Evolutionary conservation across 495 filamentous ascomycete species (phyloP), one percentile per base, ranked within the genome.

Genomic region (Penicillium psychrofluorescens): DNA sequence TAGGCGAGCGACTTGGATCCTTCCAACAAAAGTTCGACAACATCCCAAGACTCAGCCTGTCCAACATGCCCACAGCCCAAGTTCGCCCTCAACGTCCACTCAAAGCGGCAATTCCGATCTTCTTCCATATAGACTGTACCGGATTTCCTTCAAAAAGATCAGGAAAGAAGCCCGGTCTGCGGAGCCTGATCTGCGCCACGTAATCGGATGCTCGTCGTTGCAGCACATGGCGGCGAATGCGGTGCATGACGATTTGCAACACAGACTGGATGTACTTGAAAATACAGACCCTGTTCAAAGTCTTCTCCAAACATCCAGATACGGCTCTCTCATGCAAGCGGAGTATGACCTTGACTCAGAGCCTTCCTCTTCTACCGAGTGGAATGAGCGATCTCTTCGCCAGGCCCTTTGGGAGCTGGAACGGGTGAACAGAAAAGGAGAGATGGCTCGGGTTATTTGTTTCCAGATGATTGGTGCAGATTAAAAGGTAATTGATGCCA

Each of bases 131-230:
- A 48, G 54, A 37, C 45, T 59, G 12, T 59, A 51, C 27, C 48
- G 57, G 22, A 45, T 59, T 2, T 59, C 56, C 0, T 35, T 59
- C n/a, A 43, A 51, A 40, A 59, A 59, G 31, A 59, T 59, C 9
- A 48, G 53, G 37, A 54, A 57, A 39, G 53, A 59, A 27, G 56
- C 56, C 1, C 44, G 45, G 16, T 47, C 53, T 7, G 38, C 44
- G 8, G 56, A 57, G 29, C 56, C 56, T 9, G 54, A 59, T 36
- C 31, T 59, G 11, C 35, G 56, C 8, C 56, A 54, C 31, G 48
- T 59, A 1, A 41, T 59, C 4, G 56, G 53, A 3, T 56, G 50
- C 12, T 47, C 45, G 13, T 49, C 56, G 14, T 56, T 59, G 54
- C 56, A 59, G 14, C 46, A 49, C 11, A 28, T 46, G 2, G 54